A percentile compares a stretch with the other conserved stretches of the same genome.
Conservation (phyloP, 805 yeast genomes). For the Saccharomycopsis schoenii region DNA sequence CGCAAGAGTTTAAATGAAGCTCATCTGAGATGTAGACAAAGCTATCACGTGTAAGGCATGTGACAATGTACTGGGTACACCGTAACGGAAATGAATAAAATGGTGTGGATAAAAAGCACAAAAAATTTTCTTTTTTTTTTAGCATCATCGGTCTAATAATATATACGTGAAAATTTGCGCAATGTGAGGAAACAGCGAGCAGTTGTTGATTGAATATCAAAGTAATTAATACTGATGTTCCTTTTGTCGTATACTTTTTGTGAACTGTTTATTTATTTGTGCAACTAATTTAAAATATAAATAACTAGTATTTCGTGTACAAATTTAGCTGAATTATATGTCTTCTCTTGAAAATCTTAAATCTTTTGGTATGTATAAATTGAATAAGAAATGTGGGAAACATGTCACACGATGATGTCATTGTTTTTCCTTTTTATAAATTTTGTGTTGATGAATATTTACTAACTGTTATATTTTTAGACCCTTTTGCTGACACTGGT, state of each 20-base stretch:
- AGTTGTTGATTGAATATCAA: not conserved
- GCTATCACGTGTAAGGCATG: no score
- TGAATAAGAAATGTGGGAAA: not conserved
- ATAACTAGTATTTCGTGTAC: not conserved
- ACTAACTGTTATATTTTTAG: conserved; percentile 26
- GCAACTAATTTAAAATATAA: not conserved
- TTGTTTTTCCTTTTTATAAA: not conserved
- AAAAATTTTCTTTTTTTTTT: no score
- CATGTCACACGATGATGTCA: not conserved
- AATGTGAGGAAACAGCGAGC: no score
- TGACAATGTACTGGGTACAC: no score
- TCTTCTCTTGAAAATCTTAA: conserved; percentile 88
- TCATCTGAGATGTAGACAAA: no score
- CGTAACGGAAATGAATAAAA: no score
- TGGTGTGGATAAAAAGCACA: not conserved
- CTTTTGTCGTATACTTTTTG: no score
- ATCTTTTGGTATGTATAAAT: conserved; percentile 47
- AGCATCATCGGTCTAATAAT: not conserved
- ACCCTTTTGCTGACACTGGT: conserved; percentile 99
- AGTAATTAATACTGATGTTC: not conserved
- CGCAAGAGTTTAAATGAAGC: no score
- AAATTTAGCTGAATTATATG: conserved; percentile 32
- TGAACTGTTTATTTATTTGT: no score
- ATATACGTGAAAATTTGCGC: not conserved
- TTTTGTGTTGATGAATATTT: conserved; percentile 1